Evolutionary conservation across 2,329 filamentous ascomycete species (phyloP).

Genomic region (Diplocarpon rosae): DNA sequence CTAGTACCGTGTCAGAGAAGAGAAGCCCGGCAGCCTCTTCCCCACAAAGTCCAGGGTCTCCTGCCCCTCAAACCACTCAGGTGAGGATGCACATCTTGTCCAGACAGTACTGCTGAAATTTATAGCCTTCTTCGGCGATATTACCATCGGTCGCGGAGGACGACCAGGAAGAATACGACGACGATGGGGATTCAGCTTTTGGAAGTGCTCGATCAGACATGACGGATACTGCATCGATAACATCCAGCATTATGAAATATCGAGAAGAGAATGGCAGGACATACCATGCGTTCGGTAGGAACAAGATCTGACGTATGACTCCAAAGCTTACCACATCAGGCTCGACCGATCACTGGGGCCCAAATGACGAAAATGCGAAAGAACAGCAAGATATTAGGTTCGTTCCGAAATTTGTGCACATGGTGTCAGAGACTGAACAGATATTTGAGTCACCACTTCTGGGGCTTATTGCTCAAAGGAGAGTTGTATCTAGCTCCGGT

Average conservation of each 20-base stretch:
- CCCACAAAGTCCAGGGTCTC: not conserved
- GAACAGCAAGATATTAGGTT: conserved; percentile 15
- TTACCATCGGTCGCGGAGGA: conserved; percentile 3
- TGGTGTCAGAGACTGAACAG: not conserved
- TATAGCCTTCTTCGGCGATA: not conserved
- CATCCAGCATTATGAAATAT: conserved; percentile 17
- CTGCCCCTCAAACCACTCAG: not conserved
- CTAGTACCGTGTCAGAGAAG: not conserved
- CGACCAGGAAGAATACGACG: conserved; percentile 2
- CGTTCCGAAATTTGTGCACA: not conserved
- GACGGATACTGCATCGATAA: conserved; percentile 17
- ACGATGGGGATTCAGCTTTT: conserved; percentile 12
- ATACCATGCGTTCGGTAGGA: conserved; percentile 15
- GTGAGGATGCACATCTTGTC: not conserved
- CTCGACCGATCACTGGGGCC: conserved; percentile 15
- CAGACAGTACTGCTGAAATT: not conserved
- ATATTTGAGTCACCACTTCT: conserved; percentile 27
- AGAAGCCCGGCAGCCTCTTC: not conserved
- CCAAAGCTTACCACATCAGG: not conserved
- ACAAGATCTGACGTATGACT: not conserved
- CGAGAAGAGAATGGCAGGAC: conserved; percentile 21
- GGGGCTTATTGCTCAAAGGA: conserved; percentile 29
- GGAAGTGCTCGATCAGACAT: conserved; percentile 7
- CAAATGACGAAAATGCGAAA: conserved; percentile 14
- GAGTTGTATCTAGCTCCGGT: conserved; percentile 33